A percentile compares a stretch with the other conserved stretches of the same genome.
Conservation (phyloP, 2,329 filamentous ascomycete genomes). For the Daldinia sp. region DNA sequence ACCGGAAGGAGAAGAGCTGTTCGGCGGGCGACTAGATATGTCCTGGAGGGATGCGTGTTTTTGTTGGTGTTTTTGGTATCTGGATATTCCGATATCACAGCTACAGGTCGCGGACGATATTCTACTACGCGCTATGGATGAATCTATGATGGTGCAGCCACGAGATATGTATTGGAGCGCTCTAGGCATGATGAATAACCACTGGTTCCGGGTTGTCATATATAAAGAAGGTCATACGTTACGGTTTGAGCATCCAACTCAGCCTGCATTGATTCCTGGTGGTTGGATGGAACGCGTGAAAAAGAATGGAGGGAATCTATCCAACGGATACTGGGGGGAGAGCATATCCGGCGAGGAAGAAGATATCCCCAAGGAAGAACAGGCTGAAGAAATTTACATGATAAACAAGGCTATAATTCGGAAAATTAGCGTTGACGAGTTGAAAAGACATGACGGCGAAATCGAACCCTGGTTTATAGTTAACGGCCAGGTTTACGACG, state of each 20-base stretch:
- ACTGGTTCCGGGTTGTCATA: constrained; percentile 87
- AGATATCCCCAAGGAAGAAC: constrained; percentile 54
- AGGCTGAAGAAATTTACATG: constrained; percentile 76
- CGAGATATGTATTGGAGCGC: constrained; percentile 97
- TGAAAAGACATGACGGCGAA: constrained; percentile 72
- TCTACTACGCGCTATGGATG: constrained; percentile 87
- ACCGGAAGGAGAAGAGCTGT: constrained; percentile 69
- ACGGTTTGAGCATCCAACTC: constrained; percentile 88
- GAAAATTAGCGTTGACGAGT: constrained; percentile 73
- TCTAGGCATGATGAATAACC: constrained; percentile 97
- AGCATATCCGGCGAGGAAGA: constrained; percentile 62
- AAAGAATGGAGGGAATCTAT: constrained; percentile 79
- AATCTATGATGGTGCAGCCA: constrained; percentile 84
- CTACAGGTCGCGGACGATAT: constrained; percentile 74
- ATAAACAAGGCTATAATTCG: constrained; percentile 71
- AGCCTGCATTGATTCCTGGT: constrained; percentile 76
- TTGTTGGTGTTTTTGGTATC: constrained; percentile 92
- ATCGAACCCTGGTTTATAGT: constrained; percentile 85
- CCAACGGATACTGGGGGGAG: constrained; percentile 88
- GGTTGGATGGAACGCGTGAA: constrained; percentile 97
- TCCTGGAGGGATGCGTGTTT: constrained; percentile 82
- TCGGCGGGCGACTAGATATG: constrained; percentile 81
- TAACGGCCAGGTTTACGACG: constrained; percentile 88
- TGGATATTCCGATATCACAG: constrained; percentile 70
- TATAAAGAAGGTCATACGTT: constrained; percentile 70